Base-by-base conservation (phyloP, 2,329 filamentous ascomycete genomes). In the Exophiala oligosperma region DNA sequence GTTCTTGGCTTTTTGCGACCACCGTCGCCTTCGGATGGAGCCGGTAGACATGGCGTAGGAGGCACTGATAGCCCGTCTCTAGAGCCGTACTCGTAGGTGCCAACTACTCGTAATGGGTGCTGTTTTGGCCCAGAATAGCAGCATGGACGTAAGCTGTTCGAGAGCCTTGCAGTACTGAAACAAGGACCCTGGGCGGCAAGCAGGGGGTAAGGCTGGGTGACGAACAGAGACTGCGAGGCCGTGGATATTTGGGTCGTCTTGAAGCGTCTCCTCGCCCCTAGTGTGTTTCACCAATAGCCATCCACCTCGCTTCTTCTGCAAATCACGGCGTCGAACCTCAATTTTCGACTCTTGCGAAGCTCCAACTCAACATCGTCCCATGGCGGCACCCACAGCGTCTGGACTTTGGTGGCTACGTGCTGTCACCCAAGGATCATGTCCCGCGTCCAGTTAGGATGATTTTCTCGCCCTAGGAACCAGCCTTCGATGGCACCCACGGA, bases 131-230 rank as follows among this genome's bases (percentile, higher is more conserved):
- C 32, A 9, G 32, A 35, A 35, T 35, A 35, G 32, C 11, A 35
- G 7, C 32, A 8, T 35, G 32, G 32, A 35, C 43, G 43, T 46
- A 46, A 46, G 21, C 26, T 35, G 14, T 21, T 35, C 28, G 32
- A 47, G 56, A 62, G 56, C 57, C 60, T 62, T 60, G 60, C 54
- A 62, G 26, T 24, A 26, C 46, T 62, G 60, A 62, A 62, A 62
- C 60, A 54, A 57, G 57, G 60, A 60, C 54, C 54, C 59, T 43
- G 46, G 49, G 44, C 51, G 59, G 54, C 55, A 61, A 61, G 21
- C 43, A 14, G 28, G 46, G 28, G 17, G 37, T n/a, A 52, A 26
- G 37, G 49, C 23, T 37, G 26, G 44, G 49, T 38, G 49, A 49
- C 48, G 48, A 52, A 14, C 4, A 47, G 37, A 51, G 38, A 2